Evolutionary conservation across 805 yeast species (phyloP).

Genomic region (Ogataea pilisensis): DNA sequence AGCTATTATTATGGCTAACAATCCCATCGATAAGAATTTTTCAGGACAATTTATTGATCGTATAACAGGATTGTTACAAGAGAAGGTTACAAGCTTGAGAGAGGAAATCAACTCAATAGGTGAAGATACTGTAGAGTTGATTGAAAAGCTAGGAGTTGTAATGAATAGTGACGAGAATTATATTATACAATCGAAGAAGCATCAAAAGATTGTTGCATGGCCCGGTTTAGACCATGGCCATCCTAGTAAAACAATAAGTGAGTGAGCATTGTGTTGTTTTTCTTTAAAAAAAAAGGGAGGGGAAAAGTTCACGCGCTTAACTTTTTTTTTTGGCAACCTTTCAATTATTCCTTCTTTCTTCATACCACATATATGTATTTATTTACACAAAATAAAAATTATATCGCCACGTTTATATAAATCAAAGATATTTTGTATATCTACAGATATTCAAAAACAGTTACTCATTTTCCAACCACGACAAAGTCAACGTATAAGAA

Average conservation of each 20-base stretch:
- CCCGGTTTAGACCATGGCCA: constrained; percentile 69
- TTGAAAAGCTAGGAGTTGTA: constrained; percentile 13
- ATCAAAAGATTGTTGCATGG: constrained; percentile 47
- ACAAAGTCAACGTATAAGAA: too few relatives aligned
- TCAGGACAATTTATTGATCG: constrained; percentile 39
- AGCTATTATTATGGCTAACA: constrained; percentile 37
- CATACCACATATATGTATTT: too few relatives aligned
- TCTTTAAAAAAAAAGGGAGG: too few relatives aligned
- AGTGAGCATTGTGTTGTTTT: too few relatives aligned
- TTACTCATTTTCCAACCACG: too few relatives aligned
- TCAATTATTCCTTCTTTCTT: not conserved
- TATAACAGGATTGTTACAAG: constrained; percentile 25
- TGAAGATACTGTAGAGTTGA: constrained; percentile 6
- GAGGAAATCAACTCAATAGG: constrained; percentile 11
- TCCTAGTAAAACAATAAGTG: constrained; percentile 35
- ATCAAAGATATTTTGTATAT: too few relatives aligned
- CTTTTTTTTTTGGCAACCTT: not conserved
- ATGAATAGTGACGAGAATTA: constrained; percentile 16
- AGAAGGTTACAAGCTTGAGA: constrained; percentile 25
- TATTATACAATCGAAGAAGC: constrained; percentile 15
- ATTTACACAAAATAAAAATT: too few relatives aligned
- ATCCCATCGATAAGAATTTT: constrained; percentile 51
- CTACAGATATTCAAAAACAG: too few relatives aligned
- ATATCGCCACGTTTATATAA: too few relatives aligned
- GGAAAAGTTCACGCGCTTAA: too few relatives aligned